Evolutionary conservation across 1,139 yeast genomes (phyloP), one percentile per base, ranked within the genome.

Genomic region (Chernovozyma aurita): DNA sequence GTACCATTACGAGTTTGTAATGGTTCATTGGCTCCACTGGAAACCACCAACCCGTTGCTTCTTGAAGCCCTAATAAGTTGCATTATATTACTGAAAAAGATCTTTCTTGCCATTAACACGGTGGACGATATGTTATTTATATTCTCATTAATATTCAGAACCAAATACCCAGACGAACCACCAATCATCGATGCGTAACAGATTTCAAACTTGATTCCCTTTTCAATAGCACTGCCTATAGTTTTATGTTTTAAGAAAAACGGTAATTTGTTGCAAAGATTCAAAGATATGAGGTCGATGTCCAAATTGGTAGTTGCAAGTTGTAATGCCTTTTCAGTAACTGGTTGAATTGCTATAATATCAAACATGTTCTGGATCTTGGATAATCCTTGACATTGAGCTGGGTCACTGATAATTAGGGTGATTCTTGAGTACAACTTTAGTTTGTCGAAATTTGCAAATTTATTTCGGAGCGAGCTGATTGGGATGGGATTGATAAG

Each of bases 31-130:
- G 95, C 85, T 2, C 95, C 97, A 50, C 94, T 79, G 15, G 92
- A 77, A 4, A 88, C 68, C 4, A 92, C 69, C 17, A 92, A 56
- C 0, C 97, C 97, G 32, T 87, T 73, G 22, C 80, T 75, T 46
- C 97, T 69, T 2, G 95, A 75, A 3, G 95, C 87, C 44, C 98
- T 65, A n/a, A 88, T 72, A 15, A 92, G 70, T 49, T 85, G 82
- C 35, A 85, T 70, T 1, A 81, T 77, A 51, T 87, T 90, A 33
- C 80, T 70, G 34, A 90, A 79, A 47, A 83, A 76, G 37, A 76
- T 76, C 39, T 76, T 68, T 38, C 90, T 66, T 25, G 66, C 56
- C 28, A 58, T 38, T 24, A 57, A 58, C 17, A 53, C 57, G 4
- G 53, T 31, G 8, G 50, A 36, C 13, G 43, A 43, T 14, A 46